Conservation (phyloP, 1,284 basidiomycete genomes). For the Phylloboletellus chloephorus region DNA sequence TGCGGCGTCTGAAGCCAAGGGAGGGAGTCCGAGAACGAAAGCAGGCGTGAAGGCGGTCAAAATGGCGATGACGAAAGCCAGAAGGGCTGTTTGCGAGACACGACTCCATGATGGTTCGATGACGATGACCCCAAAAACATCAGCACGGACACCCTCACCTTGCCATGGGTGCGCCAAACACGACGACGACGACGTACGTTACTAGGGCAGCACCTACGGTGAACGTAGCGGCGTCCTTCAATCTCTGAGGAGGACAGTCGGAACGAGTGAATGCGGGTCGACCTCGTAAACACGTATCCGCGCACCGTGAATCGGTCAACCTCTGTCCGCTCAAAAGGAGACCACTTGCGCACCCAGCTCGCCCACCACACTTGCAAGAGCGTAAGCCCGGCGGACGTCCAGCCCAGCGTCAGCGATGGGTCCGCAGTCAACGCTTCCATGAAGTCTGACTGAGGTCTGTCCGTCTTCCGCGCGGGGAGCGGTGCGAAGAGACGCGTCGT, state of each 20-base stretch:
- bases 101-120: constrained; percentile 36
- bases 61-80: constrained; percentile 65
- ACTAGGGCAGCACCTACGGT: constrained; percentile 48
- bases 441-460: constrained; percentile 62
- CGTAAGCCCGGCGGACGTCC: constrained; percentile 52
- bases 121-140: constrained; percentile 4
- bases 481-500: constrained; percentile 45
- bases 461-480: constrained; percentile 33
- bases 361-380: constrained; percentile 73
- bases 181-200: constrained; percentile 47
- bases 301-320: constrained; percentile 25
- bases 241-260: constrained; percentile 18
- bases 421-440: constrained; percentile 61
- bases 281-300: constrained; percentile 29
- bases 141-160: constrained; percentile 38
- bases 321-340: constrained; percentile 32
- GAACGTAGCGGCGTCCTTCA: constrained; percentile 47
- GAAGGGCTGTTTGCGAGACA: constrained; percentile 54
- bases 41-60: constrained; percentile 65
- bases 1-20: constrained; percentile 37
- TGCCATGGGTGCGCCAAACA: constrained; percentile 73
- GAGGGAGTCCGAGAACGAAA: constrained; percentile 66
- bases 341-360: constrained; percentile 57
- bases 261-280: constrained; percentile 5
- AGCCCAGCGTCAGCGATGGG: constrained; percentile 56